Evolutionary conservation across 1,139 yeast genomes (phyloP), one percentile per base, ranked within the genome.

Genomic region (Hemisphaericaspora subhashii): DNA sequence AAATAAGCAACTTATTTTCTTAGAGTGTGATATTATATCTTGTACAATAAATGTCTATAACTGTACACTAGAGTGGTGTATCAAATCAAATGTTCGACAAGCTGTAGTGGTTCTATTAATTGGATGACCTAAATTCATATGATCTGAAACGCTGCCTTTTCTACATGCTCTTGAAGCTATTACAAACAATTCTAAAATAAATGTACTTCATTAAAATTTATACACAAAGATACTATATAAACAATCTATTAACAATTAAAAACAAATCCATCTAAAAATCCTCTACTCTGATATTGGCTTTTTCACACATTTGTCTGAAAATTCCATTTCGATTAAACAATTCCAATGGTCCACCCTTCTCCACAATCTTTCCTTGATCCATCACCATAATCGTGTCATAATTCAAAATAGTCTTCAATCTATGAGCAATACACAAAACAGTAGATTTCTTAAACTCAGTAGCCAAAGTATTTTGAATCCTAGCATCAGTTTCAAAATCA

Each of bases 221-320:
- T 10, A 23, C 11, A 23, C 11, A 23, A 23, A 20, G 9, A 6
- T 20, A 20, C 6, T 20, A 20, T 23, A 23, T 23, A n/a, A 9
- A 23, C 11, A 23, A 5, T 5, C 13, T 23, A 23, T 23, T 13
- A 13, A 7, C 6, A 11, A 27, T 15, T 8, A 8, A 27, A 15
- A 4, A 25, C 16, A 25, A 7, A 27, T 9, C n/a, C 11, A 8
- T 13, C 29, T 29, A 17, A 38, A 63, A 61, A 40, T 64, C 68
- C 10, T 48, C 53, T 16, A 37, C 45, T 3, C 49, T 49, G 25
- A 82, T 78, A 36, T 71, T 72, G 3, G 83, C 72, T 46, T 75
- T 72, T n/a, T 64, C 68, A 56, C 89, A 83, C 87, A 83, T 80
- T 39, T 72, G 70, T 45, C 74, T 66, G 62, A 83, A 57, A 21